These are phyloP conservation scores for Salix koriyanagi DNA, from an alignment of 345 rosid species.

Conservation along the genomic window DNA sequence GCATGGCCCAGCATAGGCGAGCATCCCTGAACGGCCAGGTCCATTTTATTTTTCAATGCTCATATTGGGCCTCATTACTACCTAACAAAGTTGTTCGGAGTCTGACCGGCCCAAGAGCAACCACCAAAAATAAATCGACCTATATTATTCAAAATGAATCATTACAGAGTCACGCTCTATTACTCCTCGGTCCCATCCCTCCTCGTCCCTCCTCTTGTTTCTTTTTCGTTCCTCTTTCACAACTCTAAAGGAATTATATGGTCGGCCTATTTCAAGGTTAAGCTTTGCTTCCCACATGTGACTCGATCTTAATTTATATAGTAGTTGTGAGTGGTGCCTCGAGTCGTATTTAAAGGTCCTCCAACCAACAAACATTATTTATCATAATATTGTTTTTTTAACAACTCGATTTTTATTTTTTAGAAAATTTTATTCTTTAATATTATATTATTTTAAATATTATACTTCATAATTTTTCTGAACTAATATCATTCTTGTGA, in stretches of 20 bases:
- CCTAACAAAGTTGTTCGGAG: background rate
- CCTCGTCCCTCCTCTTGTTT: fast-evolving
- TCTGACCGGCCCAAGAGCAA: background rate
- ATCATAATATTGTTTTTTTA: too few species aligned
- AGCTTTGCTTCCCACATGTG: background rate
- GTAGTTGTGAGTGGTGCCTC: background rate
- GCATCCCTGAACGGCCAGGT: too few species aligned
- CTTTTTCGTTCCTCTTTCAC: background rate
- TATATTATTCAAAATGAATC: too few species aligned
- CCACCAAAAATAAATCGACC: background rate
- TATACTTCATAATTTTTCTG: too few species aligned
- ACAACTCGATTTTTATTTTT: too few species aligned
- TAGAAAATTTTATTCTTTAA: too few species aligned
- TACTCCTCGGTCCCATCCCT: too few species aligned
- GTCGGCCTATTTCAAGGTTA: background rate
- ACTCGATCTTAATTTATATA: background rate
- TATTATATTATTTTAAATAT: too few species aligned
- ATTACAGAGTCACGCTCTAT: background rate
- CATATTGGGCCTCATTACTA: background rate
- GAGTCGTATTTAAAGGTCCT: too few species aligned
- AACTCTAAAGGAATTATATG: background rate
- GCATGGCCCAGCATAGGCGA: too few species aligned
- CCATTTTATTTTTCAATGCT: background rate
- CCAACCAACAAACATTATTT: too few species aligned
- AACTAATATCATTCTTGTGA: too few species aligned